Base-by-base conservation (phyloP, 768 basidiomycete species). In the Pisolithus marmoratus region DNA sequence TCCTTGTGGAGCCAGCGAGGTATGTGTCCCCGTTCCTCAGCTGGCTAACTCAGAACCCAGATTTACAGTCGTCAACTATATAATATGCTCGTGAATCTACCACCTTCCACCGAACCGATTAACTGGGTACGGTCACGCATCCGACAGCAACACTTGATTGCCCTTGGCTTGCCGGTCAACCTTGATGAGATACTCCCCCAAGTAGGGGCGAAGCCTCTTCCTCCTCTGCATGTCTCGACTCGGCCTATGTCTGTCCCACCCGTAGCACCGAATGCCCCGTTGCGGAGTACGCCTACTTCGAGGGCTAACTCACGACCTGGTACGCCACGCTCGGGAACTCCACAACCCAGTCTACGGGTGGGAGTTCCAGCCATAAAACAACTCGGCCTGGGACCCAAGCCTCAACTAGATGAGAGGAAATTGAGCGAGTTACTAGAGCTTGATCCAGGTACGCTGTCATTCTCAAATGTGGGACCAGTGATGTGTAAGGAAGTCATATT, bases 101-200 rank as follows among this genome's bases (percentile, higher is more conserved):
- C 87, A 2, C 85, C 89, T 31, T 80, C 84, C 9, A 85, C 81
- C 42, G 84, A 87, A 64, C 85, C 90, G n/a, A 84, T 92, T 49
- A 94, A 90, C 60, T 97, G 94, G 94, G 94, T 84, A 47, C 85
- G 92, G 44, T 95, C 93, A 51, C 82, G 89, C 41, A 93, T 92
- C 64, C 82, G 94, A 51, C 75, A 93, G 45, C 91, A 93, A 63
- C 91, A 96, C 61, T 75, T 97, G 45, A 95, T 95, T 54, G 72
- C 90, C 12, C 81, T 97, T 23, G 94, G 94, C 22, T 85, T 97
- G 43, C 94, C 94, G 4, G 90, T 97, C 48, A 97, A 97, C 63
- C 75, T 97, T 6, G 94, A 97, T 64, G 94, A 97, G 71, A 84
- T 95, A 8, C 72, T 90, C 46, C 87, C 89, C 2, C 81, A 78